Evolutionary conservation across 768 basidiomycete genomes (phyloP).

Genomic region (Mycena vulgaris): DNA sequence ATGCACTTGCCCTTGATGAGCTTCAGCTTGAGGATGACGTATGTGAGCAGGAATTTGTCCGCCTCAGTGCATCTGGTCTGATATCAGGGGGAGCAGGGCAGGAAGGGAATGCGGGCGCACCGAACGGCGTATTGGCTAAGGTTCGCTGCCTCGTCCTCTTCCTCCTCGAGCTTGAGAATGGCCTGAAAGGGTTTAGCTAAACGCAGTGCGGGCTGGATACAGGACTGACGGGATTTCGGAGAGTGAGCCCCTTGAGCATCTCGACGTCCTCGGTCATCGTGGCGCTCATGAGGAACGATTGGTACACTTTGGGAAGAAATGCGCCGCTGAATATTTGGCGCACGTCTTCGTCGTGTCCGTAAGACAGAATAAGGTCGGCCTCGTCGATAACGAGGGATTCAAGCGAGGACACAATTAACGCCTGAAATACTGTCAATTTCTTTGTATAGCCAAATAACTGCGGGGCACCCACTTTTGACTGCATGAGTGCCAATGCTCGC

Average conservation of each 20-base stretch:
- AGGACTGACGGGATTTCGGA: conserved; percentile 86
- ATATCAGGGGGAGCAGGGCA: background rate
- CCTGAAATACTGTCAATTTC: conserved; percentile 52
- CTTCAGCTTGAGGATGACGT: conserved; percentile 96
- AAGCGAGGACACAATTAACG: conserved; percentile 74
- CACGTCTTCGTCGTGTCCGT: conserved; percentile 95
- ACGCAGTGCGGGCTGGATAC: background rate
- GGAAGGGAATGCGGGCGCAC: background rate
- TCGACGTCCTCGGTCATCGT: conserved; percentile 98
- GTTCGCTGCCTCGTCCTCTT: conserved; percentile 83
- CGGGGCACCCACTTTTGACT: conserved; percentile 70
- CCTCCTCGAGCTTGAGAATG: conserved; percentile 90
- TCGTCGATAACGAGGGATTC: conserved; percentile 97
- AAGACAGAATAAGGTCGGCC: conserved; percentile 96
- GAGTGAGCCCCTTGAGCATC: conserved; percentile 86
- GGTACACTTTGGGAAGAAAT: conserved; percentile 86
- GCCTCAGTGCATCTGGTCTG: conserved; percentile 80
- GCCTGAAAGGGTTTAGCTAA: conserved; percentile 62
- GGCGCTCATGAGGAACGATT: conserved; percentile 96
- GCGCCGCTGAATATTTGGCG: conserved; percentile 77
- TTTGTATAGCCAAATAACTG: background rate
- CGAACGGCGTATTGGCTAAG: conserved; percentile 86
- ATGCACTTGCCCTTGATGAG: conserved; percentile 97
- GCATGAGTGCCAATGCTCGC: conserved; percentile 75
- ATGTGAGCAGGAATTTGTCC: conserved; percentile 97